These are phyloP conservation scores for Lachancea thermotolerans DNA, from an alignment of 805 yeast species.

Conservation along the genomic window DNA sequence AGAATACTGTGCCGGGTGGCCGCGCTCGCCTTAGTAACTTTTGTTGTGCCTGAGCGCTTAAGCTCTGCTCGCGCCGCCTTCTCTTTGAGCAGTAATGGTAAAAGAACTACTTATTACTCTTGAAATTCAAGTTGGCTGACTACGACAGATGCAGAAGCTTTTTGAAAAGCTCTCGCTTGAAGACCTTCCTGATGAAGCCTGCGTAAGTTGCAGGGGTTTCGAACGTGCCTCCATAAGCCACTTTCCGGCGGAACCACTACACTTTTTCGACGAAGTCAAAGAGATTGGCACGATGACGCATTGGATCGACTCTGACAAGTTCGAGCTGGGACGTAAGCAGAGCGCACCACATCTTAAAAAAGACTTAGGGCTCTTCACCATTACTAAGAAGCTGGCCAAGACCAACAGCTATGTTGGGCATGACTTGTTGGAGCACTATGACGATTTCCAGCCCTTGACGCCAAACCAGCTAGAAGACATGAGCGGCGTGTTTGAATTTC, in stretches of 20 bases:
- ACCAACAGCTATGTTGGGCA: slow-evolving; percentile 19
- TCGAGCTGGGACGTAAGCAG: slow-evolving; percentile 1
- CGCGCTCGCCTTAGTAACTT: too few relatives aligned
- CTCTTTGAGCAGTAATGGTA: neutral
- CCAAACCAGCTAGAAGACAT: slow-evolving; percentile 16
- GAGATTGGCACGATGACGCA: slow-evolving; percentile 17
- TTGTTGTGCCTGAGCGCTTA: too few relatives aligned
- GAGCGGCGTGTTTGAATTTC: slow-evolving; percentile 19
- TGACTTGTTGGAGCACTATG: slow-evolving; percentile 19
- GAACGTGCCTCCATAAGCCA: slow-evolving; percentile 6
- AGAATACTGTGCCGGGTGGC: too few relatives aligned
- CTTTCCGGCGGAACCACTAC: slow-evolving; percentile 9
- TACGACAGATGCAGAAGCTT: neutral
- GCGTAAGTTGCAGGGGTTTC: slow-evolving; percentile 5
- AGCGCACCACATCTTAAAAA: slow-evolving; percentile 11
- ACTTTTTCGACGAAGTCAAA: slow-evolving; percentile 13
- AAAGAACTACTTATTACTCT: neutral
- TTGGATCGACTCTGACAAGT: slow-evolving; percentile 4
- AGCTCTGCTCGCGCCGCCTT: too few relatives aligned
- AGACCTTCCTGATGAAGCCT: neutral
- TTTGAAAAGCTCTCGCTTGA: neutral
- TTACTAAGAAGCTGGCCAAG: slow-evolving; percentile 2
- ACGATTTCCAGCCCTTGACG: slow-evolving; percentile 18
- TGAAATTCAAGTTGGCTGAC: too few relatives aligned
- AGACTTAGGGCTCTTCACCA: slow-evolving; percentile 9